Conservation (phyloP, 176 grass and related monocot genomes). For the Bolboschoenus planiculmis region DNA sequence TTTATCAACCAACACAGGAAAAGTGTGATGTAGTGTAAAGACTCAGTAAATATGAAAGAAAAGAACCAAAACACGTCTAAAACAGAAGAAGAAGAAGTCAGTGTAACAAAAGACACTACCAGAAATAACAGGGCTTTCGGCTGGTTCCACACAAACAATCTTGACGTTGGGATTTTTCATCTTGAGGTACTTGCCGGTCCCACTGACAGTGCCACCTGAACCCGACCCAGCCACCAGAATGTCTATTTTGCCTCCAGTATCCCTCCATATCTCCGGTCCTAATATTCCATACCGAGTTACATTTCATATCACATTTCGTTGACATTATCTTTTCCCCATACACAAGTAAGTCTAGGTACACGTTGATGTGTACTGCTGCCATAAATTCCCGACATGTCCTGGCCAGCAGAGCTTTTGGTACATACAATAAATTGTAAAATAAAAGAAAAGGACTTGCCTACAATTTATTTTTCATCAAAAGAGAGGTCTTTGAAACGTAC, state of each 20-base stretch:
- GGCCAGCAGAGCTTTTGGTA: neutral
- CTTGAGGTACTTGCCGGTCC: conserved; percentile 58
- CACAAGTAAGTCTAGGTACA: neutral
- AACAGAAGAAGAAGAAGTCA: neutral
- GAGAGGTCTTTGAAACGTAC: conserved; percentile 25
- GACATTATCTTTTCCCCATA: neutral
- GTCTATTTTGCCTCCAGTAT: conserved; percentile 69
- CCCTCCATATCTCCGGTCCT: conserved; percentile 85
- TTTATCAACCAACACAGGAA: neutral
- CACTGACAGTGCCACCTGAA: conserved; percentile 61
- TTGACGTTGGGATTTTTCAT: conserved; percentile 54
- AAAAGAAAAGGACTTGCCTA: neutral
- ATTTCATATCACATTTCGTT: neutral
- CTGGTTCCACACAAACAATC: conserved; percentile 59
- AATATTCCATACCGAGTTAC: neutral
- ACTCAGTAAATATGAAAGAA: neutral
- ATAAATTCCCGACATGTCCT: too few species aligned
- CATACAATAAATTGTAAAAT: neutral
- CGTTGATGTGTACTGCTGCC: neutral
- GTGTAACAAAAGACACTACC: conserved; percentile 24
- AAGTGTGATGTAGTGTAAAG: neutral
- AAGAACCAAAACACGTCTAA: neutral
- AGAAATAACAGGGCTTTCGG: conserved; percentile 63
- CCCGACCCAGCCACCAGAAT: conserved; percentile 44
- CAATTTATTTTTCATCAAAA: neutral